phyloP scores from a whole-genome alignment of 257 asterid genomes.

The Jasminum sambac region DNA sequence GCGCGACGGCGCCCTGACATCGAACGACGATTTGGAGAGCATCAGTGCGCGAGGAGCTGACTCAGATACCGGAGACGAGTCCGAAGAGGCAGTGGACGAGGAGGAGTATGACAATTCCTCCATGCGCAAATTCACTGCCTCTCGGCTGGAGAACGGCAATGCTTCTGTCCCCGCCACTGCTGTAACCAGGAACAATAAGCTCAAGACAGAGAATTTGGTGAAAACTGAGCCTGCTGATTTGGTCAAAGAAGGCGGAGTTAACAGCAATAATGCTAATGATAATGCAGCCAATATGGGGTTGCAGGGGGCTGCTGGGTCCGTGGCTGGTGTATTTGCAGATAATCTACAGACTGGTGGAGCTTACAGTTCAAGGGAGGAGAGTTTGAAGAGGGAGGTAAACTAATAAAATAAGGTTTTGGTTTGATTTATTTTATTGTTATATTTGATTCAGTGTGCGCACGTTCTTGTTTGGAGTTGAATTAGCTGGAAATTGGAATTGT shows the following conservation, averaged over 20 bases:
- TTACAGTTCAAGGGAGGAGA: conserved; percentile 91
- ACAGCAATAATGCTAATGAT: conserved; percentile 15
- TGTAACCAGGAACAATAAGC: conserved; percentile 60
- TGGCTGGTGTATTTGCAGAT: conserved; percentile 70
- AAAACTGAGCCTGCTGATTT: conserved; percentile 62
- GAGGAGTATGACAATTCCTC: conserved; percentile 80
- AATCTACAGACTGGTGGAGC: conserved; percentile 94
- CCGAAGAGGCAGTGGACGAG: conserved; percentile 81
- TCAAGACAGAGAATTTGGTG: conserved; percentile 66
- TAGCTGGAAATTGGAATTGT: neutral
- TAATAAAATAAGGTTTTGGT: conserved; percentile 6
- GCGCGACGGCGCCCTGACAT: conserved; percentile 87
- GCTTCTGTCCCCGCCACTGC: conserved; percentile 31
- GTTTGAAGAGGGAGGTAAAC: conserved; percentile 81
- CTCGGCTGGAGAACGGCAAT: conserved; percentile 67
- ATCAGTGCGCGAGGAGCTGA: conserved; percentile 93
- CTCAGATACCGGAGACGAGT: conserved; percentile 92
- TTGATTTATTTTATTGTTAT: neutral
- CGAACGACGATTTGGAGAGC: conserved; percentile 96
- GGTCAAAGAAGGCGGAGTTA: conserved; percentile 49
- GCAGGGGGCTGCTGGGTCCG: conserved; percentile 43
- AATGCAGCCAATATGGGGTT: conserved; percentile 47
- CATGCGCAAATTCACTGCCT: conserved; percentile 84
- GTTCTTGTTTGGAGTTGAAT: conserved; percentile 1
- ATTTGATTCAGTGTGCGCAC: neutral